phyloP scores from a whole-genome alignment of 164 flowering plant species.

The Echeveria elegans region DNA sequence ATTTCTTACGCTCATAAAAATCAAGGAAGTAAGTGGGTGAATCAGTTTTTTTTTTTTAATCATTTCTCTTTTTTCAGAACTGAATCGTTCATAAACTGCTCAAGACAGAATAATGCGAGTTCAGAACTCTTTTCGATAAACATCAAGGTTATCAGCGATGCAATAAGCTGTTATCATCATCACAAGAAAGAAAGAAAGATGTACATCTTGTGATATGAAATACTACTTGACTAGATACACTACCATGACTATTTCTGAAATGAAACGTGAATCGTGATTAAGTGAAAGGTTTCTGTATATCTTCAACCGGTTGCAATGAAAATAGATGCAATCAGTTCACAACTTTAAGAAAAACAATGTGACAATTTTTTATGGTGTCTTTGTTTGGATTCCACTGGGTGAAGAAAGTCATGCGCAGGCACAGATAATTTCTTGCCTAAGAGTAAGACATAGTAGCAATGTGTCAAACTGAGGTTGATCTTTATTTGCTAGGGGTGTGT shows the following conservation, averaged over 20 bases:
- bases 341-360: background rate
- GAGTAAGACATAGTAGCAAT: background rate
- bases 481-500: background rate
- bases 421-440: background rate
- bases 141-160: background rate
- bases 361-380: background rate
- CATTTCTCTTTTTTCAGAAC: background rate
- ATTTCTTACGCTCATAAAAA: background rate
- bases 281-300: no score
- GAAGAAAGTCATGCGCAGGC: background rate
- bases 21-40: background rate
- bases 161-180: background rate
- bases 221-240: background rate
- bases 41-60: no score
- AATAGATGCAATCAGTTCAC: no score
- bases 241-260: background rate
- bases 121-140: no score
- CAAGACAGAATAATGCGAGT: background rate
- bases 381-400: background rate
- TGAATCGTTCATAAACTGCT: background rate
- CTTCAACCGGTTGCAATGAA: no score
- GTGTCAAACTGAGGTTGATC: background rate
- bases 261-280: no score
- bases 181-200: background rate
- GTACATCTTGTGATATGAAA: background rate